Evolutionary conservation across 352 stramenopile genomes (phyloP), one percentile per base, ranked within the genome.

Genomic region (Globisporangium cystogenes): DNA sequence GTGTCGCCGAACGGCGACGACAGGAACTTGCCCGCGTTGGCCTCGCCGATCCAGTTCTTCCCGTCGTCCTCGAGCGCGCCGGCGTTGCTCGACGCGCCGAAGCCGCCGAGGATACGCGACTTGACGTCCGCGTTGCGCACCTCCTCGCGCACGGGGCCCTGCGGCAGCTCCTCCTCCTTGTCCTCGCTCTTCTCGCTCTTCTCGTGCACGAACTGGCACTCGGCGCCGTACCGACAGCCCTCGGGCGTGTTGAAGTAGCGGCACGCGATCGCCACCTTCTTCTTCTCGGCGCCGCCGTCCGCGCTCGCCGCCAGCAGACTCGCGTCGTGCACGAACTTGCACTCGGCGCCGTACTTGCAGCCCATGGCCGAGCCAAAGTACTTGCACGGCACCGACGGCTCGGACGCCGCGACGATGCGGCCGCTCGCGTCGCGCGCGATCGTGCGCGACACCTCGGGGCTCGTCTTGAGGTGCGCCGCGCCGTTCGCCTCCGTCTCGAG

Each of bases 31-130:
- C 42, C 37, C 20, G 68, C 61, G 59, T 95, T 95, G 29, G 70
- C 65, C 31, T 48, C 64, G 23, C 72, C 85, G 60, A 95, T 90
- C 85, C 85, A 95, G 68, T 92, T 92, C 65, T 93, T 93, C 44
- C 85, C 85, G 44, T 95, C 85, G 48, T 95, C 85, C 6, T 93
- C 85, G 21, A 70, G 57, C 14, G 74, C 82, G 43, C 82, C 82
- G 27, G 70, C 79, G 54, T 90, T 93, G 60, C 73, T 92, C 12
- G 77, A 87, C 12, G 78, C 70, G n/a, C 66, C 79, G 60, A 90
- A 88, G 33, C 81, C 72, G 36, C 85, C 82, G 47, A 95, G 86
- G 68, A 95, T 95, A 35, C 85, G 85, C 37, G 82, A 93, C 64
- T 95, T 92, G 55, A 91, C 79, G 33, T 92, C 76, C 41, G 82